Conservation (phyloP, 2,329 filamentous ascomycete genomes). For the Aureobasidium sp. region DNA sequence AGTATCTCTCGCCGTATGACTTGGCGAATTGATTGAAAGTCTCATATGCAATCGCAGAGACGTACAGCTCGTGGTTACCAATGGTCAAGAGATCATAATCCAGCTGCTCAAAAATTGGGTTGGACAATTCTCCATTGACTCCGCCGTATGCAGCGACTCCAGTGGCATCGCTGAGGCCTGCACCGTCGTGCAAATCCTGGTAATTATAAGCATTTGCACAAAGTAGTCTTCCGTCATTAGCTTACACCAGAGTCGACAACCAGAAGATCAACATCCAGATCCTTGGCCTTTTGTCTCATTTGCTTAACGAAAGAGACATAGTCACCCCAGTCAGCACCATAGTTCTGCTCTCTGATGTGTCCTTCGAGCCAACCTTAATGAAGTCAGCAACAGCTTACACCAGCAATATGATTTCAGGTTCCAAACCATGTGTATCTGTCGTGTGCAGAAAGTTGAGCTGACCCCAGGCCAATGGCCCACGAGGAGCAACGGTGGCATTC, state of each 20-base stretch:
- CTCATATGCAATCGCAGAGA: constrained; percentile 55
- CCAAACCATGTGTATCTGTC: constrained; percentile 50
- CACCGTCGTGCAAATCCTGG: constrained; percentile 57
- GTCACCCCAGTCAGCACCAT: constrained; percentile 61
- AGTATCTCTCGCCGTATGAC: constrained; percentile 49
- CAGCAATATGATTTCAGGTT: neutral
- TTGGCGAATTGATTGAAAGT: constrained; percentile 53
- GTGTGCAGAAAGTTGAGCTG: constrained; percentile 62
- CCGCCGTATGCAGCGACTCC: constrained; percentile 18
- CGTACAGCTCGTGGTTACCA: constrained; percentile 61
- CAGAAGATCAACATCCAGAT: constrained; percentile 53
- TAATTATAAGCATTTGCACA: neutral
- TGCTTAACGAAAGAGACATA: constrained; percentile 54
- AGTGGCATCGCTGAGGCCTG: constrained; percentile 56
- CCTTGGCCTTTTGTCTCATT: constrained; percentile 53
- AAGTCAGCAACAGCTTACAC: neutral
- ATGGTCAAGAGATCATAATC: constrained; percentile 50
- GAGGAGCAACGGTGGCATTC: constrained; percentile 33
- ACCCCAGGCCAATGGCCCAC: constrained; percentile 50
- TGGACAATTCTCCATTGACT: constrained; percentile 50
- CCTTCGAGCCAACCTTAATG: constrained; percentile 41
- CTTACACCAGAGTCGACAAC: constrained; percentile 50
- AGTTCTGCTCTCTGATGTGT: constrained; percentile 49
- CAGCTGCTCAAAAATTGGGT: constrained; percentile 46
- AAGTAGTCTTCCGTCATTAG: neutral